Evolutionary conservation across 768 basidiomycete species (phyloP).

Genomic region (Punctularia strigosozonata): DNA sequence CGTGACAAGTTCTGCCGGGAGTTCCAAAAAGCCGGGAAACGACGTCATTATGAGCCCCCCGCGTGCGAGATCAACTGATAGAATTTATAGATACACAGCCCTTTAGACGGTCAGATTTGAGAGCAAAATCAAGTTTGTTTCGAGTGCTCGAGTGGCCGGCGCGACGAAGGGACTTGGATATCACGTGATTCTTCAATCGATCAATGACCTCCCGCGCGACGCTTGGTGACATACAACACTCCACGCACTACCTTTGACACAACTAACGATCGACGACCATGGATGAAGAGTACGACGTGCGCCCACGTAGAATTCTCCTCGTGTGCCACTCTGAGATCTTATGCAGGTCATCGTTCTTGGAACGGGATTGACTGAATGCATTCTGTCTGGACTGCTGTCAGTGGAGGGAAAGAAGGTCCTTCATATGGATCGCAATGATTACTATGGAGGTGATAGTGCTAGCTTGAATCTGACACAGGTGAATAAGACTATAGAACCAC

Average conservation of each 20-base stretch:
- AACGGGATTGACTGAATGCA: slow-evolving; percentile 96
- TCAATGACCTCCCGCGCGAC: slow-evolving; percentile 16
- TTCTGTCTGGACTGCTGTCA: slow-evolving; percentile 94
- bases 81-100: too few relatives aligned
- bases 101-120: too few relatives aligned
- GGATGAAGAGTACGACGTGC: slow-evolving; percentile 99
- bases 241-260: slow-evolving; percentile 8
- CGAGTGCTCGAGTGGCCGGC: too few relatives aligned
- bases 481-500: too few relatives aligned
- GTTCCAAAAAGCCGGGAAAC: too few relatives aligned
- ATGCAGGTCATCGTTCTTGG: slow-evolving; percentile 81
- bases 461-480: slow-evolving; percentile 97
- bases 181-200: slow-evolving; percentile 7
- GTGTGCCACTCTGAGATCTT: slow-evolving; percentile 1
- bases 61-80: too few relatives aligned
- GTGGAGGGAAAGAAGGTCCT: slow-evolving; percentile 99
- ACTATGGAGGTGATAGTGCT: slow-evolving; percentile 96
- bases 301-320: slow-evolving; percentile 6
- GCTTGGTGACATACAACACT: too few relatives aligned
- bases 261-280: slow-evolving; percentile 30
- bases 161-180: slow-evolving; percentile 2
- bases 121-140: too few relatives aligned
- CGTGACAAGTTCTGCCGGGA: too few relatives aligned
- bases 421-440: slow-evolving; percentile 98
- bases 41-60: too few relatives aligned